Conservation (phyloP, 1,284 basidiomycete genomes). For the Melanopsichium pennsylvanicum region DNA sequence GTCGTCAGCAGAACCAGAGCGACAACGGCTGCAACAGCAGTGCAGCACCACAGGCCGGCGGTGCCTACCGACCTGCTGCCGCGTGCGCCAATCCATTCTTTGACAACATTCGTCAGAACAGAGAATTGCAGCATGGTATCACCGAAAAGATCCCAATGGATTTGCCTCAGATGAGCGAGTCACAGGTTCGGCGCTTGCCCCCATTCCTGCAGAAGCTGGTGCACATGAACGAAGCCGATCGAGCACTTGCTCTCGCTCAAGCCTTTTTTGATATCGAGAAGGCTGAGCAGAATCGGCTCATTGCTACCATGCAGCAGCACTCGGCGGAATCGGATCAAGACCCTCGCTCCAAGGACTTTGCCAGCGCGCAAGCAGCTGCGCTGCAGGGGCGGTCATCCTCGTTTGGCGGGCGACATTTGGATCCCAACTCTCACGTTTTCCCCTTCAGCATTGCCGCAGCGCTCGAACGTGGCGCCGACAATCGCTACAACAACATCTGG, state of each 20-base stretch:
- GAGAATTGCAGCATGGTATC: slow-evolving; percentile 83
- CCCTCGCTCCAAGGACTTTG: slow-evolving; percentile 40
- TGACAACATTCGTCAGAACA: slow-evolving; percentile 93
- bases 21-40: neutral
- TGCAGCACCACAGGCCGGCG: neutral
- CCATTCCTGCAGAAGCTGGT: slow-evolving; percentile 82
- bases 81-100: slow-evolving; percentile 69
- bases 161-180: slow-evolving; percentile 37
- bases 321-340: slow-evolving; percentile 67
- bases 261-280: slow-evolving; percentile 90
- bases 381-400: slow-evolving; percentile 23
- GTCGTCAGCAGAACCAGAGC: slow-evolving; percentile 12
- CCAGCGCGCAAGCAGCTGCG: slow-evolving; percentile 18
- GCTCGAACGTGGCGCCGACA: slow-evolving; percentile 92
- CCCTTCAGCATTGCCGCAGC: slow-evolving; percentile 93
- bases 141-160: slow-evolving; percentile 66
- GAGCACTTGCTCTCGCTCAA: slow-evolving; percentile 82
- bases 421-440: slow-evolving; percentile 67
- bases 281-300: slow-evolving; percentile 85
- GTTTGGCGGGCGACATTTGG: slow-evolving; percentile 3
- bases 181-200: slow-evolving; percentile 72
- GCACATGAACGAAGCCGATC: slow-evolving; percentile 68
- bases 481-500: slow-evolving; percentile 88
- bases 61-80: slow-evolving; percentile 1
- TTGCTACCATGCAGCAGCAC: slow-evolving; percentile 91